Conservation (phyloP, 768 basidiomycete species). For the Filobasidium floriforme region DNA sequence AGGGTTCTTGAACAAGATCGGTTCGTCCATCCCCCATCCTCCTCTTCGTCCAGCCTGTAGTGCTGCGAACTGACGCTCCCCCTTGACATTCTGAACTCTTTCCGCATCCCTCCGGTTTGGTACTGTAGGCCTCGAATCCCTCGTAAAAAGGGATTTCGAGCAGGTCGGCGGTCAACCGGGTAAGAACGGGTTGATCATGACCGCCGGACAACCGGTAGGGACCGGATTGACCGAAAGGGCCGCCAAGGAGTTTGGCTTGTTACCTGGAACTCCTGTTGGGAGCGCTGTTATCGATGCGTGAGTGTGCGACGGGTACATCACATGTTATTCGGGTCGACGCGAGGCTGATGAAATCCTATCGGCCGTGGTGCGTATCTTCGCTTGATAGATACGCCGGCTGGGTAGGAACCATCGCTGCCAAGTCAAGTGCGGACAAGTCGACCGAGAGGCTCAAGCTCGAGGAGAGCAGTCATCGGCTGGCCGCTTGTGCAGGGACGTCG, state of each 20-base stretch:
- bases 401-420: conserved; percentile 87
- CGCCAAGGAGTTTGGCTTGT: conserved; percentile 74
- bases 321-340: too few relatives aligned
- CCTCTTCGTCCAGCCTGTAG: neutral
- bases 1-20: conserved; percentile 78
- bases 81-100: too few relatives aligned
- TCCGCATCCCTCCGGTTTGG: neutral
- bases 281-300: conserved; percentile 89
- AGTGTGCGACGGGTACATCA: conserved; percentile 30
- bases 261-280: conserved; percentile 82
- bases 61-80: neutral
- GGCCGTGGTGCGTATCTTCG: conserved; percentile 34
- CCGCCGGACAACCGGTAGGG: conserved; percentile 76
- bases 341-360: too few relatives aligned
- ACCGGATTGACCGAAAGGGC: conserved; percentile 67
- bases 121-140: conserved; percentile 30
- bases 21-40: conserved; percentile 53
- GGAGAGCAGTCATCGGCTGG: conserved; percentile 73
- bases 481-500: conserved; percentile 90
- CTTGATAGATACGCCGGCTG: conserved; percentile 66
- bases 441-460: conserved; percentile 52
- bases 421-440: conserved; percentile 49
- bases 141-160: conserved; percentile 57
- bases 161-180: conserved; percentile 64
- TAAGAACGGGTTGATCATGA: conserved; percentile 57